phyloP scores from a whole-genome alignment of 148 eudicot genomes.

The Camellia japonica region DNA sequence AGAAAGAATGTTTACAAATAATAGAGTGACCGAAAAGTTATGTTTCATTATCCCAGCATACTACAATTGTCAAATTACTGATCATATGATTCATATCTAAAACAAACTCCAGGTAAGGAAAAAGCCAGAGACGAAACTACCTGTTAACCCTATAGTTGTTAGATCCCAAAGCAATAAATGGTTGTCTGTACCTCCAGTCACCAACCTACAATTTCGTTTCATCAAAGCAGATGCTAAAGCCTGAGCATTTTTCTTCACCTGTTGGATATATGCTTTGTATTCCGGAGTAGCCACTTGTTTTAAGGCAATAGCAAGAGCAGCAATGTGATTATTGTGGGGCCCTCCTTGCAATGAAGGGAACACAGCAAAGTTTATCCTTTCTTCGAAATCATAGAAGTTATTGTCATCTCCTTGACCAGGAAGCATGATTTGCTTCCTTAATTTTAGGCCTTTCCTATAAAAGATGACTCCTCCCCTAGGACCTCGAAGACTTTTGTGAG shows the following conservation, averaged over 20 bases:
- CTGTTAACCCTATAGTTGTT: slow-evolving; percentile 71
- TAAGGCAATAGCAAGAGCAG: slow-evolving; percentile 90
- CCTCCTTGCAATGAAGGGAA: slow-evolving; percentile 95
- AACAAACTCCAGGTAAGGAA: not conserved
- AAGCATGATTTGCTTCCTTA: slow-evolving; percentile 52
- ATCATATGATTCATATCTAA: too few relatives aligned
- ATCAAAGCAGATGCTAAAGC: slow-evolving; percentile 62
- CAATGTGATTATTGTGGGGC: slow-evolving; percentile 91
- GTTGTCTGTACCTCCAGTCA: slow-evolving; percentile 95
- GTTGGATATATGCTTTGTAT: slow-evolving; percentile 82
- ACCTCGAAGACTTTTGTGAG: slow-evolving; percentile 92
- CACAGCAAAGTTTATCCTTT: slow-evolving; percentile 89
- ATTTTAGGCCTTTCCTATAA: slow-evolving; percentile 73
- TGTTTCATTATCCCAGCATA: too few relatives aligned
- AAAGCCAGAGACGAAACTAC: slow-evolving; percentile 25
- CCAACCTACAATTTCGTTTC: slow-evolving; percentile 63
- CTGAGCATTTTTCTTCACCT: slow-evolving; percentile 82
- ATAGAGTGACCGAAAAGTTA: too few relatives aligned
- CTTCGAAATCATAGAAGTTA: slow-evolving; percentile 82
- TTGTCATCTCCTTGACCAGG: slow-evolving; percentile 57
- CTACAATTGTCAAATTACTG: too few relatives aligned
- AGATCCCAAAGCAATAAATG: slow-evolving; percentile 93
- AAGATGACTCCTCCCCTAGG: slow-evolving; percentile 95
- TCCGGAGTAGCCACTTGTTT: slow-evolving; percentile 81
- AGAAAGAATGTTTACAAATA: too few relatives aligned